Evolutionary conservation across 805 yeast genomes (phyloP), one percentile per base, ranked within the genome.

Genomic region (Kockiozyma suomiensis): DNA sequence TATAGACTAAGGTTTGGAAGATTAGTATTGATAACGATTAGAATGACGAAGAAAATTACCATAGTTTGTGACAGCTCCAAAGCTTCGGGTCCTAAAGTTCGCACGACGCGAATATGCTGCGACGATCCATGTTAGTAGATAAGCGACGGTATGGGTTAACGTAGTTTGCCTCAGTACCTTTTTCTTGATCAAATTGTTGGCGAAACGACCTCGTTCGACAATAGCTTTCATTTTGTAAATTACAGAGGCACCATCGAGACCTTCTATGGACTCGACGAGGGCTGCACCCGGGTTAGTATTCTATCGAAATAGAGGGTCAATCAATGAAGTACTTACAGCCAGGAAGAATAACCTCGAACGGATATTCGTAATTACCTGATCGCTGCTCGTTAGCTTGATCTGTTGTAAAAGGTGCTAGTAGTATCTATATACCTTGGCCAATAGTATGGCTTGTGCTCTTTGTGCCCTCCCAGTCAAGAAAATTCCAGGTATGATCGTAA

Each of bases 51-150:
- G 10, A 5, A 32, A 26, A 21, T 4, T 40, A 58, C 59, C 68
- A 92, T 88, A 0, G 98, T 90, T 73, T 93, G 97, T 0, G 96
- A 81, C 25, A 91, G 78, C 69, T 94, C 98, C 2, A 88, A 82
- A 0, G 96, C 82, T 72, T 93, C 98, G 0, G 96, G 82, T 1
- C 96, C 85, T 60, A 93, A 75, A 0, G 98, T 93, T 69, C 99
- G 81, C 10, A 94, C 83, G 8, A 94, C 85, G 62, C 96, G 83
- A 2, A 94, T 65, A 69, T 86, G 90, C 73, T 64, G 12, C 10
- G 10, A 30, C 6, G 21, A n/a, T 19, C 21, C 6, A 13, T 15
- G 38, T 26, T 33, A 42, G 42, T 21, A 38, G 3, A 15, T 10
- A 30, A 21, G n/a, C n/a, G n/a, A 19, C 28, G 23, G 12, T 41